A percentile compares a stretch with the other conserved stretches of the same genome.
Conservation (phyloP, 805 yeast species). For the Nakazawaea siamensis region DNA sequence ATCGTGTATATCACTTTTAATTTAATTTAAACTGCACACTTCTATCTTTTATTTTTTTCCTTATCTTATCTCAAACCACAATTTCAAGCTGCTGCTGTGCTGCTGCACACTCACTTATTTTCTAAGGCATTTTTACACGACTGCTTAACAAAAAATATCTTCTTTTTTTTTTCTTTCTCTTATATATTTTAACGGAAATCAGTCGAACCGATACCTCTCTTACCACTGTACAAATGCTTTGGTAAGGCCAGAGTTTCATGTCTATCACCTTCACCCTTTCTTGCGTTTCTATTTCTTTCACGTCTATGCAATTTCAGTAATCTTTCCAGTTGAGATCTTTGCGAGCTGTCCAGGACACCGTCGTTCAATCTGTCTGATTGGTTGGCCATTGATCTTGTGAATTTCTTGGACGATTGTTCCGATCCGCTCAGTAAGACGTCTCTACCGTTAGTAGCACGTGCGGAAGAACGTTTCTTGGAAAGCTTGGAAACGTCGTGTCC, state of each 20-base stretch:
- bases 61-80: too few relatives aligned
- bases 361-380: slow-evolving; percentile 80
- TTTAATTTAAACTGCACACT: too few relatives aligned
- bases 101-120: too few relatives aligned
- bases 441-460: slow-evolving; percentile 49
- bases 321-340: slow-evolving; percentile 80
- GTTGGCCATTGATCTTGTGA: slow-evolving; percentile 29
- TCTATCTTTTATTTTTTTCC: too few relatives aligned
- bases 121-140: too few relatives aligned
- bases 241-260: slow-evolving; percentile 79
- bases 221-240: slow-evolving; percentile 92
- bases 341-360: slow-evolving; percentile 76
- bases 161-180: too few relatives aligned
- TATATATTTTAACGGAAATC: slow-evolving; percentile 60
- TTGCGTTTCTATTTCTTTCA: slow-evolving; percentile 85
- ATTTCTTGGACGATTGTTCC: slow-evolving; percentile 20
- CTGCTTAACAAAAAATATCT: too few relatives aligned
- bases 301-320: slow-evolving; percentile 85
- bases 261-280: slow-evolving; percentile 95
- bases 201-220: slow-evolving; percentile 91
- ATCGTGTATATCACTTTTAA: too few relatives aligned
- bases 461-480: slow-evolving; percentile 37
- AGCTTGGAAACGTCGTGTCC: slow-evolving; percentile 81
- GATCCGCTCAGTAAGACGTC: slow-evolving; percentile 52
- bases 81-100: too few relatives aligned